These are phyloP conservation scores for Candida sanyaensis DNA, from an alignment of 1,139 yeast genomes.

Conservation along the genomic window DNA sequence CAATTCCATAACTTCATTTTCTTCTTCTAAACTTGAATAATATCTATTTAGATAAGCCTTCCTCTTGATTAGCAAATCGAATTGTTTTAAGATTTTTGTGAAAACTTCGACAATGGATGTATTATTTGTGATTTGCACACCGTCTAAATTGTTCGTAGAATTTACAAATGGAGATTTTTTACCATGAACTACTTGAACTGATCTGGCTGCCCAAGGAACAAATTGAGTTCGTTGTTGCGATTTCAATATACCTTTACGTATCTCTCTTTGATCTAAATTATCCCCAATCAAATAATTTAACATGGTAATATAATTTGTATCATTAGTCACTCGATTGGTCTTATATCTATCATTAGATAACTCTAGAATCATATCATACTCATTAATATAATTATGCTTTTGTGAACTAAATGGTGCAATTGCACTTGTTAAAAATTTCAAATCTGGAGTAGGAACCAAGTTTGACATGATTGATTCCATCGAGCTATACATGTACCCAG, in stretches of 20 bases:
- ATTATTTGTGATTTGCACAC: conserved; percentile 78
- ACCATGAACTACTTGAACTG: conserved; percentile 79
- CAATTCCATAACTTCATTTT: conserved; percentile 60
- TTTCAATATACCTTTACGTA: conserved; percentile 76
- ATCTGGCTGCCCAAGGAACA: conserved; percentile 85
- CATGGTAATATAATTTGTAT: conserved; percentile 60
- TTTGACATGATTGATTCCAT: conserved; percentile 81
- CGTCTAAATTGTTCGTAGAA: conserved; percentile 47
- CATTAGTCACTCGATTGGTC: conserved; percentile 55
- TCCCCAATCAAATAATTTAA: conserved; percentile 76
- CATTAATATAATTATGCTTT: conserved; percentile 68
- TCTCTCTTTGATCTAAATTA: conserved; percentile 65
- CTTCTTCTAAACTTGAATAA: conserved; percentile 48
- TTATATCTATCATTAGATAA: conserved; percentile 77
- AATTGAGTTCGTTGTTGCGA: conserved; percentile 79
- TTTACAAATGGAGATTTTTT: conserved; percentile 63
- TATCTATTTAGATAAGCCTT: conserved; percentile 87
- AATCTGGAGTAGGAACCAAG: conserved; percentile 83
- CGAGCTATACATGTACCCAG: conserved; percentile 89
- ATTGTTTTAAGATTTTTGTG: conserved; percentile 69
- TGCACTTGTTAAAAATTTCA: conserved; percentile 84
- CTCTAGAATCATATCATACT: conserved; percentile 83
- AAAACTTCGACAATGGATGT: conserved; percentile 71
- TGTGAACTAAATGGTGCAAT: conserved; percentile 78
- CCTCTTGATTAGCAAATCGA: conserved; percentile 75